Conservation (phyloP, 163 green algal species). For the Chlorella variabilis region DNA sequence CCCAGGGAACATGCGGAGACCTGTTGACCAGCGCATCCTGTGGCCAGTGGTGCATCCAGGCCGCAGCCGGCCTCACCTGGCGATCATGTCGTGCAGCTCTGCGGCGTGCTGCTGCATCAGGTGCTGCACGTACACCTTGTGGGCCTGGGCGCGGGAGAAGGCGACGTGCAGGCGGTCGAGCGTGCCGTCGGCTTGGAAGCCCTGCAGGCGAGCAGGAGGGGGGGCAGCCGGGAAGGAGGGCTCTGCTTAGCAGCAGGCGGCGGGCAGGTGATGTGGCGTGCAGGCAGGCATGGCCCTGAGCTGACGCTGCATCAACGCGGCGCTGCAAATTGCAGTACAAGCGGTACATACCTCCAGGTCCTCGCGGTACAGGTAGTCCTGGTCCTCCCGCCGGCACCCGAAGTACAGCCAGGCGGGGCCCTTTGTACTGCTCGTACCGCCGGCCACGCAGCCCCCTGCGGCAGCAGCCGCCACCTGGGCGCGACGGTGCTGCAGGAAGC, state of each 20-base stretch:
- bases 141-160: conserved; percentile 76
- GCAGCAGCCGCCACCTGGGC: conserved; percentile 35
- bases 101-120: conserved; percentile 60
- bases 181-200: conserved; percentile 72
- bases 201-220: neutral
- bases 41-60: too few species aligned
- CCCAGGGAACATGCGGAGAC: too few species aligned
- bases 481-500: conserved; percentile 83
- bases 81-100: conserved; percentile 63
- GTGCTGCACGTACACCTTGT: conserved; percentile 86
- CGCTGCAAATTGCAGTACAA: neutral
- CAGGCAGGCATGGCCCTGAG: neutral
- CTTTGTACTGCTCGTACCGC: neutral
- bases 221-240: neutral
- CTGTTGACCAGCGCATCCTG: too few species aligned
- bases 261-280: too few species aligned
- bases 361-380: conserved; percentile 88
- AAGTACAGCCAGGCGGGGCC: conserved; percentile 90
- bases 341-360: conserved; percentile 66
- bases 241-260: too few species aligned
- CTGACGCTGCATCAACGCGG: too few species aligned
- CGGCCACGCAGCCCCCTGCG: neutral
- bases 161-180: conserved; percentile 81
- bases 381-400: conserved; percentile 80
- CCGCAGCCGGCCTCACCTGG: neutral